Conservation (phyloP, 305 asterid species). For the Stenogyne calaminthoides region DNA sequence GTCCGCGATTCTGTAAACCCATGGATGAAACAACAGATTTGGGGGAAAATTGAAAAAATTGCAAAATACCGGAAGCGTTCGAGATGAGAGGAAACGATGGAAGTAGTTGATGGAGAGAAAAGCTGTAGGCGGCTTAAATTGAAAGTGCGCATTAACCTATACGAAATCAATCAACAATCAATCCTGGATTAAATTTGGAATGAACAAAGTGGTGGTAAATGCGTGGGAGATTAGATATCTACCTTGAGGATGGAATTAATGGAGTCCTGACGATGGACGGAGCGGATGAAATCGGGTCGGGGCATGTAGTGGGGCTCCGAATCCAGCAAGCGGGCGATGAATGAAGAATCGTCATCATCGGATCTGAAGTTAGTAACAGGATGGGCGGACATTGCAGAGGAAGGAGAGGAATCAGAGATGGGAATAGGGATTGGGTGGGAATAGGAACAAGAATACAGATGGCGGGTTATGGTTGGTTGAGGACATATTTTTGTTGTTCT, state of each 20-base stretch:
- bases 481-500: too few relatives aligned
- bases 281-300: constrained; percentile 41
- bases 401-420: constrained; percentile 23
- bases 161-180: too few relatives aligned
- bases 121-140: constrained; percentile 52
- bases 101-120: constrained; percentile 52
- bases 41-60: not conserved
- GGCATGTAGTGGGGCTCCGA: constrained; percentile 45
- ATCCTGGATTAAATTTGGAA: too few relatives aligned
- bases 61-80: constrained; percentile 34
- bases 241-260: constrained; percentile 61
- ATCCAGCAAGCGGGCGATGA: constrained; percentile 38
- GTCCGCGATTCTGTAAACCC: not conserved
- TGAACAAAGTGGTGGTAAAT: not conserved
- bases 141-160: constrained; percentile 41
- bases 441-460: constrained; percentile 21
- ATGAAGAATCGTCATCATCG: constrained; percentile 32
- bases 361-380: constrained; percentile 26
- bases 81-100: constrained; percentile 46
- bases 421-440: constrained; percentile 26
- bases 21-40: not conserved
- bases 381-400: constrained; percentile 38
- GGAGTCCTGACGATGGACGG: constrained; percentile 54
- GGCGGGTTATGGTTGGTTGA: constrained; percentile 38
- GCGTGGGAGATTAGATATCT: not conserved